Evolutionary conservation across 2,329 filamentous ascomycete genomes (phyloP).

Genomic region (Malbranchea zuffiana): DNA sequence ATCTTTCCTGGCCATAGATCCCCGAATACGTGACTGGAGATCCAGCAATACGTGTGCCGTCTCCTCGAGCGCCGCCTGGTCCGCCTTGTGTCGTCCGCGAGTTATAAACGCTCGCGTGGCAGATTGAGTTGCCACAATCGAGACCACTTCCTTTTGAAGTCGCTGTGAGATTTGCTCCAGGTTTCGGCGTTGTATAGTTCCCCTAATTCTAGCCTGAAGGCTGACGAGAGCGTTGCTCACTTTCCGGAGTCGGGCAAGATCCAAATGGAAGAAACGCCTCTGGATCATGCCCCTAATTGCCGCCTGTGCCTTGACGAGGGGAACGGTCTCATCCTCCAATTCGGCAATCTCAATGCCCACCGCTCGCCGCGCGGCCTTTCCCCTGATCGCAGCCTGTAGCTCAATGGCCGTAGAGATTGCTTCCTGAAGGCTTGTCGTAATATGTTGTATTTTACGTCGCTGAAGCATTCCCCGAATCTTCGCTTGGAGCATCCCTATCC

Average conservation of each 20-base stretch:
- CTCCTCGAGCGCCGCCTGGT: slow-evolving; percentile 33
- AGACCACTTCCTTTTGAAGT: slow-evolving; percentile 20
- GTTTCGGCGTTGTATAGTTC: slow-evolving; percentile 11
- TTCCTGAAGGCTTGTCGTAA: background rate
- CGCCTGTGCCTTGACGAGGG: slow-evolving; percentile 48
- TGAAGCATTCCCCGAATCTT: slow-evolving; percentile 42
- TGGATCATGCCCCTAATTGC: slow-evolving; percentile 42
- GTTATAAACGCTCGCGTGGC: slow-evolving; percentile 17
- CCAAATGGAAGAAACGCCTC: slow-evolving; percentile 9
- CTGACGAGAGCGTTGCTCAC: slow-evolving; percentile 36
- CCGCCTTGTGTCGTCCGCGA: slow-evolving; percentile 30
- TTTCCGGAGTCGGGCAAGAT: slow-evolving; percentile 34
- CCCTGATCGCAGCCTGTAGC: slow-evolving; percentile 45
- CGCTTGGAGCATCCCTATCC: slow-evolving; percentile 46
- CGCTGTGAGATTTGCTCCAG: slow-evolving; percentile 19
- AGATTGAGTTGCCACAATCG: slow-evolving; percentile 27
- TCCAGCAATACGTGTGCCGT: slow-evolving; percentile 29
- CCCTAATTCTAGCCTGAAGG: slow-evolving; percentile 50
- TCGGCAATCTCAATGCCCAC: slow-evolving; percentile 43
- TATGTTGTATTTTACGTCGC: slow-evolving; percentile 8
- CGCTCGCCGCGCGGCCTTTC: slow-evolving; percentile 32
- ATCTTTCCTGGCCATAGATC: slow-evolving; percentile 22
- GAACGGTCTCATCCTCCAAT: slow-evolving; percentile 51
- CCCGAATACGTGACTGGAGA: slow-evolving; percentile 40
- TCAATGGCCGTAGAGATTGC: slow-evolving; percentile 31